Conservation (phyloP, 371 early-diverging fungal genomes). For the Saksenaea vasiformis region DNA sequence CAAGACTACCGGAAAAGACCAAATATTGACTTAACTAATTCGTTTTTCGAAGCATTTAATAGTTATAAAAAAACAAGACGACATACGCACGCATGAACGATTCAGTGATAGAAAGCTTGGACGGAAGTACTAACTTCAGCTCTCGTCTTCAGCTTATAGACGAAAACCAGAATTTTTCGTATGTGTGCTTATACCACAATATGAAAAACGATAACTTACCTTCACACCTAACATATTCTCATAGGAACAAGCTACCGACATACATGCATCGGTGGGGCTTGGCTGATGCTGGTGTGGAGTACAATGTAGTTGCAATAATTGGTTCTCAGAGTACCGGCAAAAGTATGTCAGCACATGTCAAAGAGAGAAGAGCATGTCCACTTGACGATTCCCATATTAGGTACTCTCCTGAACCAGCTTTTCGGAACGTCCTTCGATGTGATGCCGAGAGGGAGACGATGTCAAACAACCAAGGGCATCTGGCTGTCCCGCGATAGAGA, state of each 20-base stretch:
- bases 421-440: constrained; percentile 95
- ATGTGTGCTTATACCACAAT: too few relatives aligned
- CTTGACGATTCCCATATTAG: constrained; percentile 36
- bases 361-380: neutral
- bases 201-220: constrained; percentile 61
- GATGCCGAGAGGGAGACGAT: constrained; percentile 83
- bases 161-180: constrained; percentile 44
- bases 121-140: constrained; percentile 19
- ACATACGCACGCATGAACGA: too few relatives aligned
- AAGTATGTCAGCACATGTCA: constrained; percentile 57
- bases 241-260: constrained; percentile 63
- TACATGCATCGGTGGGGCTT: constrained; percentile 87
- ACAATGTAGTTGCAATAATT: constrained; percentile 97
- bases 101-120: constrained; percentile 20
- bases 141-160: too few relatives aligned
- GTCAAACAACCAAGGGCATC: constrained; percentile 96
- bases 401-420: constrained; percentile 92
- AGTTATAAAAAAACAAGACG: too few relatives aligned
- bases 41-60: too few relatives aligned
- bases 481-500: constrained; percentile 89
- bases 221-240: constrained; percentile 35
- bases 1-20: too few relatives aligned
- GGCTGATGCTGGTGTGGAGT: constrained; percentile 86
- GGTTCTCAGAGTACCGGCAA: constrained; percentile 98
- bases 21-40: too few relatives aligned